These are phyloP conservation scores for Ormosia emarginata DNA, from an alignment of 306 rosid species.

Conservation along the genomic window DNA sequence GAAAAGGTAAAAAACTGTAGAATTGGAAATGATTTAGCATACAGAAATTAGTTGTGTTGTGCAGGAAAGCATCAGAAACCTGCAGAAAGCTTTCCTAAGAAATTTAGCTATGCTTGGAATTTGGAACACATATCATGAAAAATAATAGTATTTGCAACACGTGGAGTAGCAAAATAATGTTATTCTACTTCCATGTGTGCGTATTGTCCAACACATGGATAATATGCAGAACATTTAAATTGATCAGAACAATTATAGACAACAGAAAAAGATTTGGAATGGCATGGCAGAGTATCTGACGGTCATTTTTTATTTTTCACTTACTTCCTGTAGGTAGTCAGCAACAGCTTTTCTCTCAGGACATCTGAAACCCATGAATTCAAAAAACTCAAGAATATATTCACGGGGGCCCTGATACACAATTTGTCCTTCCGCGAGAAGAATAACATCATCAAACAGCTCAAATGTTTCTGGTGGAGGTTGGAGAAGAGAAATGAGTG, in stretches of 20 bases:
- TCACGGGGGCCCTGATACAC: conserved; percentile 19
- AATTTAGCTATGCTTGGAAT: neutral
- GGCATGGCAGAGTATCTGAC: neutral
- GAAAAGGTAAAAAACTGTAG: neutral
- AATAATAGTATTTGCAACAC: neutral
- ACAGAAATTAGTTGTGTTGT: neutral
- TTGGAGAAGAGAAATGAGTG: conserved; percentile 27
- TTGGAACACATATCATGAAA: neutral
- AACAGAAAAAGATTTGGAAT: neutral
- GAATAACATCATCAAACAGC: conserved; percentile 24
- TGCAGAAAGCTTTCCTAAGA: neutral
- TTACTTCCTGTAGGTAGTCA: conserved; percentile 21
- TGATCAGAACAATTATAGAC: neutral
- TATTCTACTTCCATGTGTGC: neutral
- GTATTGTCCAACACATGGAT: neutral
- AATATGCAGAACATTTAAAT: neutral
- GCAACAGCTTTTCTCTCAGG: conserved; percentile 20
- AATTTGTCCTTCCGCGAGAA: conserved; percentile 8
- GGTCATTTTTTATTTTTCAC: neutral
- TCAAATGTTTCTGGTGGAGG: conserved; percentile 22
- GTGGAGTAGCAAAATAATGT: neutral
- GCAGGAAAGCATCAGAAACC: neutral
- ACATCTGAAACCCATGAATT: conserved; percentile 17
- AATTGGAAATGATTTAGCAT: neutral
- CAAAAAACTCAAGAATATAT: conserved; percentile 8